Base-by-base conservation (phyloP, 495 filamentous ascomycete species). In the Aspergillus steynii region DNA sequence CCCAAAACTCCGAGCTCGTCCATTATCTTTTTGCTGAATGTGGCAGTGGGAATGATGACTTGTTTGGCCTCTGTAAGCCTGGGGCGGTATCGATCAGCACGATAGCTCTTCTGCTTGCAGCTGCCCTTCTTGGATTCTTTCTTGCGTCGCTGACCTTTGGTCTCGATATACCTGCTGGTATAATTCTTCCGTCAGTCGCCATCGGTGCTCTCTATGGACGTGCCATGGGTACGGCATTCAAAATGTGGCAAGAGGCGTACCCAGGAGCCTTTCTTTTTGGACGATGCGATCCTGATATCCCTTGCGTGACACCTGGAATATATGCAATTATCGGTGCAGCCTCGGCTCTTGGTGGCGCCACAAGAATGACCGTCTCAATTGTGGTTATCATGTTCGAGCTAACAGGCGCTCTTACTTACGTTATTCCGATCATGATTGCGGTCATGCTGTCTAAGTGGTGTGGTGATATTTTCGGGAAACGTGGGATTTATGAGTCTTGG, bases 341-440 rank as follows among this genome's bases (percentile, higher is more conserved):
- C n/a, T 93, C 96, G 26, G 90, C 93, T 3, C 85, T 99, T 4
- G 93, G 88, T n/a, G 95, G 95, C 52, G 91, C 95, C n/a, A 98
- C 94, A 29, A 86, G 95, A 65, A 97, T 99, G 90, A 99, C 95
- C 10, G 81, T 89, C 14, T 97, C 94, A 10, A 97, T 99, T 67
- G 95, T 98, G 3, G 95, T 98, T 63, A 98, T 99, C 76, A 98
- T 96, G 91, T 99, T 98, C 65, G 95, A 99, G 76, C 86, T 99
- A 29, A 99, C 95, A 0, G 95, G 95, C 29, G 96, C 95, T 0
- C 79, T 99, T 14, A 96, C 93, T 0, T 98, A 99, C 71, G 95
- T 99, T 34, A 87, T 99, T 10, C 95, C 95, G 25, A 98, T 99
- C 70, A 99, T 99, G 95, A 90, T 99, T 61, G 93, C 96, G n/a